Evolutionary conservation across 257 asterid species (phyloP).

Genomic region (Scutellaria minor): DNA sequence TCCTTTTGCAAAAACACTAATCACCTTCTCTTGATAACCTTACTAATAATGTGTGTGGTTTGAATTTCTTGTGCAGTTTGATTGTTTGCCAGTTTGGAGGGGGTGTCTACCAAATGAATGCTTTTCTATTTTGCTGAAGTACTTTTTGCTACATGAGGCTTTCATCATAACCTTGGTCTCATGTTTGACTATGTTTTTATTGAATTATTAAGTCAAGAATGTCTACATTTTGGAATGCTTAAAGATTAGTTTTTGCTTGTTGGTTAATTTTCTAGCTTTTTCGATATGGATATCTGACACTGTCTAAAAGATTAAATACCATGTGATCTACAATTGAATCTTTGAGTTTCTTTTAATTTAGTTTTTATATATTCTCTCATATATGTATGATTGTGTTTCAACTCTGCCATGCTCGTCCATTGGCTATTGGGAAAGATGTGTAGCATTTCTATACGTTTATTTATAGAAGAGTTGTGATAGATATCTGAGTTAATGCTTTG

Average conservation of each 20-base stretch:
- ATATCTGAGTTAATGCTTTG: no score
- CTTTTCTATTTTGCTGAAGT: constrained; percentile 32
- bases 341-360: no score
- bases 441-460: no score
- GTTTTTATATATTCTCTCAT: no score
- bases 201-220: constrained; percentile 23
- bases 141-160: constrained; percentile 32
- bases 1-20: background rate
- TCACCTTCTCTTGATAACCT: background rate
- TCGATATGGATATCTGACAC: no score
- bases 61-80: constrained; percentile 24
- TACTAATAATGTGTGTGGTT: background rate
- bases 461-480: no score
- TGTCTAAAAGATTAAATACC: no score
- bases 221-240: constrained; percentile 34
- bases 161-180: constrained; percentile 27
- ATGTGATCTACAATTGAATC: no score
- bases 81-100: constrained; percentile 22
- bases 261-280: constrained; percentile 29
- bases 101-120: constrained; percentile 32
- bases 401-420: no score
- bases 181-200: constrained; percentile 35
- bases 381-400: no score
- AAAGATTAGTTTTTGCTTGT: constrained; percentile 24
- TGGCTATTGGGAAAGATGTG: no score